Evolutionary conservation across 768 basidiomycete genomes (phyloP).

Genomic region (Hypholoma fasciculare): DNA sequence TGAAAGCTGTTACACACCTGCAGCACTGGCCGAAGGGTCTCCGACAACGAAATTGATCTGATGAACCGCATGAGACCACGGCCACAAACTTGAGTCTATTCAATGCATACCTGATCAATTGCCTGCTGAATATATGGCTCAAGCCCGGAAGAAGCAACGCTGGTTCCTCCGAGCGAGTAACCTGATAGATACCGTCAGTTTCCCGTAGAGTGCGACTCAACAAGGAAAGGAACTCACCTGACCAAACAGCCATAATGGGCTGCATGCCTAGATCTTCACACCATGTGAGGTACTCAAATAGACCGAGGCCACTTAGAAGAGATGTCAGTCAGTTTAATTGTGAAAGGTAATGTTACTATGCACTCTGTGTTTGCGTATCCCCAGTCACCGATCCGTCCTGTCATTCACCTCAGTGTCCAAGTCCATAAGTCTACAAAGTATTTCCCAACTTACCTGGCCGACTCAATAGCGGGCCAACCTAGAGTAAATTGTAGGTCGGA

Average conservation of each 20-base stretch:
- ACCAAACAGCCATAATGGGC: constrained; percentile 66
- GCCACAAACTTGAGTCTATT: not conserved
- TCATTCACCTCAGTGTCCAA: not conserved
- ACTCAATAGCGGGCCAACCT: constrained; percentile 49
- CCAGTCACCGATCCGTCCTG: constrained; percentile 60
- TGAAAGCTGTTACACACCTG: constrained; percentile 25
- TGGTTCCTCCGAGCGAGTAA: constrained; percentile 48
- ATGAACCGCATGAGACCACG: constrained; percentile 27
- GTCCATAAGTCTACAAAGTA: too few relatives aligned
- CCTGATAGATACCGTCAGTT: not conserved
- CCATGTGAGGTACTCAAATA: constrained; percentile 57
- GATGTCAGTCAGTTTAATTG: not conserved
- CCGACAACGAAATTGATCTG: constrained; percentile 68
- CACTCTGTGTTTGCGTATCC: constrained; percentile 64
- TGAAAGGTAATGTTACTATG: constrained; percentile 10
- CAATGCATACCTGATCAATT: constrained; percentile 45
- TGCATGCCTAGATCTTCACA: constrained; percentile 62
- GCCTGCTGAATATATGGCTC: constrained; percentile 57
- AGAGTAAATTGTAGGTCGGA: not conserved
- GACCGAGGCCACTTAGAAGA: constrained; percentile 48
- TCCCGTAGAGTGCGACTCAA: too few relatives aligned
- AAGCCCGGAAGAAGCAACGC: constrained; percentile 43
- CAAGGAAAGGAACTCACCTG: constrained; percentile 29
- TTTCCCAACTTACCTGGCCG: constrained; percentile 32
- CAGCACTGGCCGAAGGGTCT: constrained; percentile 41